Evolutionary conservation across 2,329 filamentous ascomycete species (phyloP).

Genomic region (Talaromyces albobiverticillius): DNA sequence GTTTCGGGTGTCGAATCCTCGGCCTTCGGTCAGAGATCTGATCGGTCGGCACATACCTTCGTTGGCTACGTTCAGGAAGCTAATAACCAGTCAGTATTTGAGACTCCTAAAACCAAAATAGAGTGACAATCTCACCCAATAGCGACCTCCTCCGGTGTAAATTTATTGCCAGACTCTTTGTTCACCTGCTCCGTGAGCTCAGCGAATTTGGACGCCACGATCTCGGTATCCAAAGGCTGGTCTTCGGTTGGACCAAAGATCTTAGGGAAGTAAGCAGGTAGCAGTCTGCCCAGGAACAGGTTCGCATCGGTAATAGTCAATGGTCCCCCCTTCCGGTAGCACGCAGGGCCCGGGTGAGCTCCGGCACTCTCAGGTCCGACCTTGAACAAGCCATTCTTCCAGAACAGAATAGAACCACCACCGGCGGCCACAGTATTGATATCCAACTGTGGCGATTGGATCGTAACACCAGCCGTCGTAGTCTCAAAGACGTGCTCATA

Average conservation of each 20-base stretch:
- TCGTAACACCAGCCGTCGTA: slow-evolving; percentile 82
- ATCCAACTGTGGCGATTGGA: slow-evolving; percentile 82
- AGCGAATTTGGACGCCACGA: slow-evolving; percentile 71
- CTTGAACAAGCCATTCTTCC: slow-evolving; percentile 78
- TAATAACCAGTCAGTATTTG: not conserved
- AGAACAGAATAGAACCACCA: slow-evolving; percentile 63
- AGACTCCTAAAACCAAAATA: not conserved
- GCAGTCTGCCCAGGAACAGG: slow-evolving; percentile 74
- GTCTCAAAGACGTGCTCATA: slow-evolving; percentile 93
- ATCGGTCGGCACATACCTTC: slow-evolving; percentile 70
- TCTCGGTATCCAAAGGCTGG: slow-evolving; percentile 72
- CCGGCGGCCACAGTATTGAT: slow-evolving; percentile 91
- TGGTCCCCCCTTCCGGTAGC: slow-evolving; percentile 90
- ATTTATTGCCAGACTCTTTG: slow-evolving; percentile 59
- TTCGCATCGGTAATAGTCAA: slow-evolving; percentile 92
- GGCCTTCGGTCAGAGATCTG: slow-evolving; percentile 58
- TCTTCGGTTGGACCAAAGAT: slow-evolving; percentile 91
- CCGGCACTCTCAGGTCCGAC: slow-evolving; percentile 89
- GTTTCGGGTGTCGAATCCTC: slow-evolving; percentile 81
- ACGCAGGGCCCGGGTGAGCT: slow-evolving; percentile 86
- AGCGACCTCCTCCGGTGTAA: slow-evolving; percentile 78
- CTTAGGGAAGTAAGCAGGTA: slow-evolving; percentile 91
- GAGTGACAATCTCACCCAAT: slow-evolving; percentile 53
- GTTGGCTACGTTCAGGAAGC: slow-evolving; percentile 80
- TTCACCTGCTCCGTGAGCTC: slow-evolving; percentile 77